These are phyloP conservation scores for Solanum tarapatanum DNA, from an alignment of 257 asterid genomes.

Conservation along the genomic window DNA sequence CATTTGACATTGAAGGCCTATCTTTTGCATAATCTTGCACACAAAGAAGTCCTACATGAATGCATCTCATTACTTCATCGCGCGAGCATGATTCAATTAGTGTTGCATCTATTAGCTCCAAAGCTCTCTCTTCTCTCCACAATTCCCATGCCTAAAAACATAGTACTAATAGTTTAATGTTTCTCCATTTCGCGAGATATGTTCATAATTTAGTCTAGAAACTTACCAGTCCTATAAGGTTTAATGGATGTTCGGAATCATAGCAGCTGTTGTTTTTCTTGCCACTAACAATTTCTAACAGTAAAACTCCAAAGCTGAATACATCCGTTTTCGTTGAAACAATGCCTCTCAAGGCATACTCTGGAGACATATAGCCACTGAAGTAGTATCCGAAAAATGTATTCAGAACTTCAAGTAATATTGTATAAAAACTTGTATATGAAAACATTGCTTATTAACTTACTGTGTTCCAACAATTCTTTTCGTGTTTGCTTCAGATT, in stretches of 20 bases:
- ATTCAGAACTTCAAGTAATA: not conserved
- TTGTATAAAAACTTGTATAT: too few relatives aligned
- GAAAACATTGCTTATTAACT: not conserved
- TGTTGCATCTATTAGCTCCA: slow-evolving; percentile 18
- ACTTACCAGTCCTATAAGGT: slow-evolving; percentile 26
- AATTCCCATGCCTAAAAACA: slow-evolving; percentile 26
- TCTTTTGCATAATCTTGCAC: slow-evolving; percentile 27
- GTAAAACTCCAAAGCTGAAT: slow-evolving; percentile 32
- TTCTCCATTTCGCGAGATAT: not conserved
- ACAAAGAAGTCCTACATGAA: slow-evolving; percentile 24
- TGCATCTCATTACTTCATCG: slow-evolving; percentile 14
- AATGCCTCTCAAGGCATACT: slow-evolving; percentile 20
- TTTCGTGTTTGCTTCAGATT: not conserved
- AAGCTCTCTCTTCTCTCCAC: slow-evolving; percentile 20
- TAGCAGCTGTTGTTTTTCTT: slow-evolving; percentile 12
- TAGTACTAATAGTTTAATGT: not conserved
- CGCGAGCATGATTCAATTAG: not conserved
- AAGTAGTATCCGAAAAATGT: not conserved
- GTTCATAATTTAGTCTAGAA: not conserved
- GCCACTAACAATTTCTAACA: slow-evolving; percentile 27
- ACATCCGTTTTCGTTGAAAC: slow-evolving; percentile 25
- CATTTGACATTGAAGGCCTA: slow-evolving; percentile 26
- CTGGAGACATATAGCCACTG: slow-evolving; percentile 39
- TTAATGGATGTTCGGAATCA: slow-evolving; percentile 9
- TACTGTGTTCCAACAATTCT: slow-evolving; percentile 7